Conservation (phyloP, 805 yeast genomes). For the Ogataea pini region DNA sequence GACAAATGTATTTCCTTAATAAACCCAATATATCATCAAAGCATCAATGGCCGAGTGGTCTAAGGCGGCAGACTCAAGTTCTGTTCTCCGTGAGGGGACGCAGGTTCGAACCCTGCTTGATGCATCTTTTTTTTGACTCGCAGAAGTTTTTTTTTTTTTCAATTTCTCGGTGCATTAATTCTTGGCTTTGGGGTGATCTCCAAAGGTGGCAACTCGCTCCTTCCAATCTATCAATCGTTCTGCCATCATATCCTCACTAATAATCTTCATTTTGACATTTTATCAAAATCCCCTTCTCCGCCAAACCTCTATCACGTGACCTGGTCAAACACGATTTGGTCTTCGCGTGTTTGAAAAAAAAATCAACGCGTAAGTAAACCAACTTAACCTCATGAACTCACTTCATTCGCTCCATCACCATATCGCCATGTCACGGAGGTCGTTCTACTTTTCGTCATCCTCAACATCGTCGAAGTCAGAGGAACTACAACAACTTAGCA, state of each 20-base stretch:
- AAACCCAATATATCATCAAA: neutral
- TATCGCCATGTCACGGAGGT: slow-evolving; percentile 25
- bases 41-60: slow-evolving; percentile 10
- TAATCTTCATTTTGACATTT: too few relatives aligned
- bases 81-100: slow-evolving; percentile 10
- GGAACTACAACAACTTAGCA: slow-evolving; percentile 50
- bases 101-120: slow-evolving; percentile 10
- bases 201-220: too few relatives aligned
- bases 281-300: too few relatives aligned
- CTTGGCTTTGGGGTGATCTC: too few relatives aligned
- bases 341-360: neutral
- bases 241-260: too few relatives aligned
- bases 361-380: neutral
- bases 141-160: too few relatives aligned
- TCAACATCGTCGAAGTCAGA: slow-evolving; percentile 20
- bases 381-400: neutral
- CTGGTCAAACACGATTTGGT: neutral
- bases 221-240: too few relatives aligned
- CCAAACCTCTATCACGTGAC: neutral
- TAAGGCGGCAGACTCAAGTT: slow-evolving; percentile 11
- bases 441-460: slow-evolving; percentile 35
- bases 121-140: neutral
- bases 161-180: neutral
- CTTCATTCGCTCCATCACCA: neutral
- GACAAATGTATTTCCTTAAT: neutral